Evolutionary conservation across 1,284 basidiomycete species (phyloP).

Genomic region (Marasmius tenuissimus): DNA sequence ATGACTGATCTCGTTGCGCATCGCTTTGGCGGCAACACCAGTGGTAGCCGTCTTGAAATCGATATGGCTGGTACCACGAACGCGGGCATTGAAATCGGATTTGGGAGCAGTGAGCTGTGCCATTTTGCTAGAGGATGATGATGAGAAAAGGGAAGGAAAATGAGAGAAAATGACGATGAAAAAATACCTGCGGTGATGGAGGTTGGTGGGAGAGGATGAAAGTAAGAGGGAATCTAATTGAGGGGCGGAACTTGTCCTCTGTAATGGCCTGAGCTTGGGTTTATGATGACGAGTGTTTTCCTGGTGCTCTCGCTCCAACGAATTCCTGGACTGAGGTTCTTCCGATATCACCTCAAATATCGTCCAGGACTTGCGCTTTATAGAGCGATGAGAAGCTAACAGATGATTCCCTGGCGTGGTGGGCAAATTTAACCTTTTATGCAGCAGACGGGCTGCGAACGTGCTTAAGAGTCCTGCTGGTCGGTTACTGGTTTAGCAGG

Average conservation of each 20-base stretch:
- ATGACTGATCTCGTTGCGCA: constrained; percentile 97
- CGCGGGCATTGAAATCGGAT: constrained; percentile 63
- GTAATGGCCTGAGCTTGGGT: constrained; percentile 44
- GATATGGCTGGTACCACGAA: constrained; percentile 69
- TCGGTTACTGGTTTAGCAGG: neutral
- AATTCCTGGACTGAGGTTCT: constrained; percentile 31
- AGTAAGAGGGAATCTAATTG: constrained; percentile 47
- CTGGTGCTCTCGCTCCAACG: constrained; percentile 21
- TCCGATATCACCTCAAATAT: constrained; percentile 55
- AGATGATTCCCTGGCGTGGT: constrained; percentile 12
- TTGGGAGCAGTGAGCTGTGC: constrained; percentile 52
- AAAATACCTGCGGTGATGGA: constrained; percentile 44
- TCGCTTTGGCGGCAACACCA: constrained; percentile 95
- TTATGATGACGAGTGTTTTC: constrained; percentile 47
- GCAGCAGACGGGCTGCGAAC: neutral
- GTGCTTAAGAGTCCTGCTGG: neutral
- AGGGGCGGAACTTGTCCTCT: constrained; percentile 27
- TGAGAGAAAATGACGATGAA: constrained; percentile 9
- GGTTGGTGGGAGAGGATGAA: constrained; percentile 66
- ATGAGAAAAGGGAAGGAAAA: constrained; percentile 13
- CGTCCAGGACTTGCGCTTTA: constrained; percentile 33
- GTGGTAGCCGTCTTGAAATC: constrained; percentile 99
- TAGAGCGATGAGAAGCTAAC: constrained; percentile 10
- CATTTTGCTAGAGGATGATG: constrained; percentile 39
- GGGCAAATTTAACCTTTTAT: constrained; percentile 6